Conservation (phyloP, 2,329 filamentous ascomycete species). For the Diaporthe citrichinensis region DNA sequence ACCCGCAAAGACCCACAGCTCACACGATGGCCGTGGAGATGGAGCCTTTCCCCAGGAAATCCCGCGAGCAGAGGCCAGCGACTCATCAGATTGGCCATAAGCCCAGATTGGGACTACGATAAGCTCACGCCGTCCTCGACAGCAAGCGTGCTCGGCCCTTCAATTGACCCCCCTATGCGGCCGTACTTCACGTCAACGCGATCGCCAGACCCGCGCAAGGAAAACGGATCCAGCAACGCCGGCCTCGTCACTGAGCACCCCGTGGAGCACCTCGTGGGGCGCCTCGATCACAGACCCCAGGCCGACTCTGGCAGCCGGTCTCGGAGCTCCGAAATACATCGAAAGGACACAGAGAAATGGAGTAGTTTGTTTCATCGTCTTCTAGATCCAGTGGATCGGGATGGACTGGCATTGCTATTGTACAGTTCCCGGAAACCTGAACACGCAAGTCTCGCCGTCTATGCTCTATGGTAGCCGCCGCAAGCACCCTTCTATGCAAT, state of each 20-base stretch:
- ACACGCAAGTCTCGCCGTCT: conserved; percentile 41
- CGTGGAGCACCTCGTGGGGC: conserved; percentile 1
- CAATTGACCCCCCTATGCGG: neutral
- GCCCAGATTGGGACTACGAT: conserved; percentile 23
- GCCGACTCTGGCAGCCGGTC: neutral
- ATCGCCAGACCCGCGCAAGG: neutral
- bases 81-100: conserved; percentile 24
- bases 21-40: conserved; percentile 37
- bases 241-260: neutral
- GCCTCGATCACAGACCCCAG: neutral
- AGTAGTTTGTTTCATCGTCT: conserved; percentile 31
- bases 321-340: conserved; percentile 4
- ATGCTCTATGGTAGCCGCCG: conserved; percentile 43
- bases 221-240: neutral
- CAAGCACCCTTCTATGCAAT: conserved; percentile 41
- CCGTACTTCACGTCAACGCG: neutral
- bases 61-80: conserved; percentile 33
- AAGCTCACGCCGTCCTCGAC: neutral
- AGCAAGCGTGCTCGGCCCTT: neutral
- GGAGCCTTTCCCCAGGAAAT: conserved; percentile 43
- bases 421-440: conserved; percentile 43
- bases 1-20: conserved; percentile 35
- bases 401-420: conserved; percentile 43
- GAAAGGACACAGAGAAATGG: conserved; percentile 24
- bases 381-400: conserved; percentile 41